Percentiles rank a stretch among this genome's conserved stretches.
These are phyloP conservation scores for Chlamydomonas reinhardtii DNA, from an alignment of 163 green algal genomes.

Conservation along the genomic window DNA sequence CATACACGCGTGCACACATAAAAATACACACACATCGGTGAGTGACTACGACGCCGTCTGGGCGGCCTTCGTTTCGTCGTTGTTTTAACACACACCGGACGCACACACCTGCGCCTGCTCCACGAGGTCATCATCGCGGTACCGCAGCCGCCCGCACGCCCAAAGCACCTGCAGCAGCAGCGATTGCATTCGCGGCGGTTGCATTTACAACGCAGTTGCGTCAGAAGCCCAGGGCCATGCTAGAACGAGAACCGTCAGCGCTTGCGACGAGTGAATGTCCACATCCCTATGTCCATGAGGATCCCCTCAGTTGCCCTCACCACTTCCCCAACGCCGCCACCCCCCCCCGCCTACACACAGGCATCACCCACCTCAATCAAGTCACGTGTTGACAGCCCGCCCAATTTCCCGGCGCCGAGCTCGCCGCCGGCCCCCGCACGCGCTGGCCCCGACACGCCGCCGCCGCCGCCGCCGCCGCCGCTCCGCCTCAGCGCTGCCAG, in stretches of 20 bases:
- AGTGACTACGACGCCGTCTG: too few species aligned
- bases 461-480: neutral
- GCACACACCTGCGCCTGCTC: constrained; percentile 1
- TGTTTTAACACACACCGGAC: neutral
- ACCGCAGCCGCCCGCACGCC: constrained; percentile 19
- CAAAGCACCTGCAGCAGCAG: constrained; percentile 7
- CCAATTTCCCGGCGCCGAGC: neutral
- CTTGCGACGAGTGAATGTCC: too few species aligned
- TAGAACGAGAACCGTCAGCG: too few species aligned
- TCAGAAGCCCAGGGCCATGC: too few species aligned
- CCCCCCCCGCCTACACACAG: neutral
- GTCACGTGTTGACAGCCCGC: neutral
- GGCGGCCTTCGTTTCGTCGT: too few species aligned
- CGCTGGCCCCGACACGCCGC: neutral
- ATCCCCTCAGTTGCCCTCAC: too few species aligned
- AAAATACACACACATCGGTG: too few species aligned
- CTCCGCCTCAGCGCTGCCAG: neutral
- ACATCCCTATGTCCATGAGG: too few species aligned
- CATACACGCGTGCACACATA: too few species aligned
- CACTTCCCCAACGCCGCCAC: too few species aligned
- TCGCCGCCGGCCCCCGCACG: neutral
- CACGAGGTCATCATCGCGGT: neutral
- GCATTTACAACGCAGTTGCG: too few species aligned
- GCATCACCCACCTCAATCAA: neutral
- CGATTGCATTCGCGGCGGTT: too few species aligned